Conservation (phyloP, 2,329 filamentous ascomycete species). For the Trichoderma sp. region DNA sequence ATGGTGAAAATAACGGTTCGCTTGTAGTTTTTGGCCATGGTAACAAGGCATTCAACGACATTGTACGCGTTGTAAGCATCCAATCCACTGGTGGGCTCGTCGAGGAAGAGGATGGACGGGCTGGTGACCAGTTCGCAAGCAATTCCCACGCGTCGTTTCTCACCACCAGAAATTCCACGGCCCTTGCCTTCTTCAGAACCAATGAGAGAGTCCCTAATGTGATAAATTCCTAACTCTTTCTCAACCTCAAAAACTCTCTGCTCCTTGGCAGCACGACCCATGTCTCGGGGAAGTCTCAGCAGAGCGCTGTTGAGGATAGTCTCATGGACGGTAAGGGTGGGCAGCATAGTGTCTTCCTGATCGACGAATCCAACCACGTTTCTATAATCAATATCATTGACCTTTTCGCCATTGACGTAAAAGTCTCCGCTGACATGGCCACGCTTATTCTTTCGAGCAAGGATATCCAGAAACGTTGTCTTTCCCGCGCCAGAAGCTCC, state of each 20-base stretch:
- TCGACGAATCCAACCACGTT: conserved; percentile 96
- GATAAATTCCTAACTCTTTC: conserved; percentile 90
- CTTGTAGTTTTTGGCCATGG: conserved; percentile 93
- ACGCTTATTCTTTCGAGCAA: conserved; percentile 95
- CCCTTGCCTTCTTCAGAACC: conserved; percentile 94
- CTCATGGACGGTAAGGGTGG: conserved; percentile 95
- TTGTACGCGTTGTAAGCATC: conserved; percentile 99
- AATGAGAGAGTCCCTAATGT: conserved; percentile 93
- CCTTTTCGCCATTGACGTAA: conserved; percentile 90
- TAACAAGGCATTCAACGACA: conserved; percentile 93
- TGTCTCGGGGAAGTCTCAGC: conserved; percentile 86
- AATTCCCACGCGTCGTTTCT: conserved; percentile 94
- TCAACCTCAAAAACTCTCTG: conserved; percentile 92
- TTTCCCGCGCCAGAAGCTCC: conserved; percentile 96
- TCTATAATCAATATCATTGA: conserved; percentile 82
- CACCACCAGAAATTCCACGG: conserved; percentile 93
- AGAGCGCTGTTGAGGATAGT: conserved; percentile 94
- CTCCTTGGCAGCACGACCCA: conserved; percentile 86
- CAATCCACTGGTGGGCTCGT: conserved; percentile 94
- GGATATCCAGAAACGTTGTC: conserved; percentile 93
- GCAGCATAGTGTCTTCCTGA: conserved; percentile 95
- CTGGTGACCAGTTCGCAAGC: conserved; percentile 97
- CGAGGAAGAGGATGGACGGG: conserved; percentile 93
- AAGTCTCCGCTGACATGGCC: conserved; percentile 79
- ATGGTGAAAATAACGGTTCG: conserved; percentile 98